Evolutionary conservation across 2,329 filamentous ascomycete genomes (phyloP), one percentile per base, ranked within the genome.

Genomic region (Microthyrium microscopicum): DNA sequence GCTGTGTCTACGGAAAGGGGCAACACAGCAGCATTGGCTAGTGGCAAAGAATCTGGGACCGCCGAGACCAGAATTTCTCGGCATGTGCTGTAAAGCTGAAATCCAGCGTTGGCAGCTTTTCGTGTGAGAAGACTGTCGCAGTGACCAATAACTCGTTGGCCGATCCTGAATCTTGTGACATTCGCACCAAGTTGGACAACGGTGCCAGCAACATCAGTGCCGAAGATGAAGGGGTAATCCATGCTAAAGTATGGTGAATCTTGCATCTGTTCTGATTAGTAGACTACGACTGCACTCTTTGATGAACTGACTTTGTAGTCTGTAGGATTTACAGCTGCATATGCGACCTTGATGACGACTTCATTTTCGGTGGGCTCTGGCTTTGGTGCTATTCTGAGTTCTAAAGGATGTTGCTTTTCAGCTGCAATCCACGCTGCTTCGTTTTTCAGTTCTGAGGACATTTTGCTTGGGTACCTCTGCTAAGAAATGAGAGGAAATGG

Each of bases 1-100:
- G 59, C 57, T 3, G 60, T 62, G 20, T 55, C 55, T 34, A 62
- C 46, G 17, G 54, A 55, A 7, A 62, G 48, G 2, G 60, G 60
- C 2, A 64, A 50, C 18, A 62, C 57, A 19, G 50, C 41, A 20
- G 52, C 60, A 6, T 53, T 39, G 6, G 41, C 50, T 42, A 48
- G 62, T 30, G 51, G 46, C 20, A 60, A 38, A 7, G 43, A 45
- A 26, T 46, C 42, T 0, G 59, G 59, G 30, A 63, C 52, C 26
- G 52, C 51, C 4, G 54, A 43, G 11, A 54, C 50, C 9, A 51
- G 41, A 31, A 45, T 42, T 2, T 49, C 44, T 21, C 42, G 42
- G 22, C 45, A 40, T 5, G 40, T 29, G 8, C 52, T 49, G 45
- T 60, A 54, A 22, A 45, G 41, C 36, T 54, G 51, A 41, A 51